A percentile compares a stretch with the other conserved stretches of the same genome.
phyloP scores from a whole-genome alignment of 345 rosid genomes.

The Trapa bicornis region DNA sequence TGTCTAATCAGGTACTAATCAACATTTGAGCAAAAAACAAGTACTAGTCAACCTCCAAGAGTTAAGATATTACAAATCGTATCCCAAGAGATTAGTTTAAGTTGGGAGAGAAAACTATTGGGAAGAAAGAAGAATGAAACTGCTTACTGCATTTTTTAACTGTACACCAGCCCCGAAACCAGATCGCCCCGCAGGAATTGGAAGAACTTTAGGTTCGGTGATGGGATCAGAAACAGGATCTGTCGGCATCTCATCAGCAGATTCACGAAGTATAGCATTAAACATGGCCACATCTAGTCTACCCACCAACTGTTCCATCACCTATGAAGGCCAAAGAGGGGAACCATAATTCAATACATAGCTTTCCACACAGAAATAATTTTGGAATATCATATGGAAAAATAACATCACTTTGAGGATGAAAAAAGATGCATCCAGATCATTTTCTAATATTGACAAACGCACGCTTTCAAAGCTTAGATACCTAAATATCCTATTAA shows the following conservation, averaged over 20 bases:
- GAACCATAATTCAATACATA: no score
- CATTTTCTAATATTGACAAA: neutral
- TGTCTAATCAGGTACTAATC: no score
- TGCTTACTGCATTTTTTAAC: constrained; percentile 79
- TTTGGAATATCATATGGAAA: neutral
- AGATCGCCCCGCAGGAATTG: constrained; percentile 75
- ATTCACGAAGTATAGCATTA: constrained; percentile 92
- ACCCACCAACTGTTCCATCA: constrained; percentile 79
- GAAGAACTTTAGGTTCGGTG: constrained; percentile 77
- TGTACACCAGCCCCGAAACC: constrained; percentile 89
- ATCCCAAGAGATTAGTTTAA: neutral
- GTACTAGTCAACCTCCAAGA: no score
- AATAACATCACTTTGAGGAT: neutral
- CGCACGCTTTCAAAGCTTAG: neutral
- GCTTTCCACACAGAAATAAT: no score
- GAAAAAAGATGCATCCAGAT: neutral
- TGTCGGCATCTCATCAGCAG: constrained; percentile 91
- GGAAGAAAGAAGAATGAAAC: constrained; percentile 2
- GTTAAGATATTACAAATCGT: neutral
- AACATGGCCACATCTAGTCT: constrained; percentile 96
- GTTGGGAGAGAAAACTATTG: neutral
- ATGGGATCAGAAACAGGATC: constrained; percentile 96
- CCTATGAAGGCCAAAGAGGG: constrained; percentile 26
- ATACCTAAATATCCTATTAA: neutral
- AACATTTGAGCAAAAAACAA: no score